These are phyloP conservation scores for Agaricus blazei DNA, from an alignment of 768 basidiomycete species.

Conservation along the genomic window DNA sequence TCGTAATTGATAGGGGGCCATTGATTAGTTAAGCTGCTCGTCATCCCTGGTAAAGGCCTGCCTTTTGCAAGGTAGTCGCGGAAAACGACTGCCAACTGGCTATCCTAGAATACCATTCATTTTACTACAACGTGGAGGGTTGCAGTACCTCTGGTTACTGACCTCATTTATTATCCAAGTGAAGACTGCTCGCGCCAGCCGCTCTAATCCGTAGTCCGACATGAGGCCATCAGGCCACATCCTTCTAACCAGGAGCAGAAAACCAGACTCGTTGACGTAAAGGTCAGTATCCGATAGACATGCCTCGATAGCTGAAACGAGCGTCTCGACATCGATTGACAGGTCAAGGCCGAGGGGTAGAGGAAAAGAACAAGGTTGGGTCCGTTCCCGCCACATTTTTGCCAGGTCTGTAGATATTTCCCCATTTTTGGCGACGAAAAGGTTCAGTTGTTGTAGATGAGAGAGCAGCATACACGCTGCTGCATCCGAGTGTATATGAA, in stretches of 20 bases:
- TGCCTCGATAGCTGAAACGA: constrained; percentile 67
- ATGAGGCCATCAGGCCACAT: constrained; percentile 74
- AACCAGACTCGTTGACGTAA: constrained; percentile 67
- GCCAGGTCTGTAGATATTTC: constrained; percentile 32
- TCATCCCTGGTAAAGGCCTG: constrained; percentile 57
- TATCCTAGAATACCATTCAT: constrained; percentile 41
- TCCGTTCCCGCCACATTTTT: constrained; percentile 19
- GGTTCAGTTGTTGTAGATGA: constrained; percentile 58
- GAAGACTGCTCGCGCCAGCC: constrained; percentile 54
- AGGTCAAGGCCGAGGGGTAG: constrained; percentile 69
- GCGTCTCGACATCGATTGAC: constrained; percentile 65
- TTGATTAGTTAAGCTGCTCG: constrained; percentile 32
- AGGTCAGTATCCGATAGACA: constrained; percentile 69
- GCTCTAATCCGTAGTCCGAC: constrained; percentile 63
- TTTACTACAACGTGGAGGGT: not conserved
- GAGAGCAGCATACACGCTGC: constrained; percentile 49
- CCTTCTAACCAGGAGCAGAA: constrained; percentile 60
- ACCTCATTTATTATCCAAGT: constrained; percentile 77
- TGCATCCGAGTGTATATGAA: constrained; percentile 50
- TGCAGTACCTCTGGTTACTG: constrained; percentile 9
- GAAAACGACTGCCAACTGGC: constrained; percentile 59
- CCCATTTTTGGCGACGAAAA: constrained; percentile 47
- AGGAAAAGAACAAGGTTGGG: constrained; percentile 52
- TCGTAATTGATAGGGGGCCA: constrained; percentile 48
- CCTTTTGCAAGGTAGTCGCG: constrained; percentile 62